These are phyloP conservation scores for Botryotinia narcissicola DNA, from an alignment of 2,329 filamentous ascomycete genomes.

Conservation along the genomic window DNA sequence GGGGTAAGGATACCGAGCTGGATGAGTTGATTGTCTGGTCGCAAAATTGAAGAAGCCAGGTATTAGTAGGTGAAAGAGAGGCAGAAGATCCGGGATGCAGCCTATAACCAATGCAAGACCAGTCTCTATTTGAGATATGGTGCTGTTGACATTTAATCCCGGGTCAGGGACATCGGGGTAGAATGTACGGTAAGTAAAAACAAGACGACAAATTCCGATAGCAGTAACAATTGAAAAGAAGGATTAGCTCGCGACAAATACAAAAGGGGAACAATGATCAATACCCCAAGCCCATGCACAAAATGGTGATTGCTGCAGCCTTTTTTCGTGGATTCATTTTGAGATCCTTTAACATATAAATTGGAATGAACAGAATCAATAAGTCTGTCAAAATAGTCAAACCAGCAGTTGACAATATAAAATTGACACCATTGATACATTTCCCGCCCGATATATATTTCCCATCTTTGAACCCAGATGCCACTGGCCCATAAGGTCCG, in stretches of 20 bases:
- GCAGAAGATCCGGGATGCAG: constrained; percentile 11
- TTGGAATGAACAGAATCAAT: constrained; percentile 27
- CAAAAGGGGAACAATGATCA: not conserved
- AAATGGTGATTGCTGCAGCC: constrained; percentile 20
- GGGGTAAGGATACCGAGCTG: not conserved
- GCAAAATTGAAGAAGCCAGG: not conserved
- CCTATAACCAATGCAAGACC: constrained; percentile 28
- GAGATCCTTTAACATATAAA: constrained; percentile 29
- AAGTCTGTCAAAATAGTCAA: constrained; percentile 29
- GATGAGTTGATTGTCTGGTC: not conserved
- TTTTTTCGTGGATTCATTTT: constrained; percentile 26
- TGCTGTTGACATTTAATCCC: constrained; percentile 26
- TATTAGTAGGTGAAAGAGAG: not conserved
- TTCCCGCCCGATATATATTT: constrained; percentile 23
- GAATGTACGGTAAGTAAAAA: constrained; percentile 21
- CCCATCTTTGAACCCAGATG: constrained; percentile 26
- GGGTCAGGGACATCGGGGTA: constrained; percentile 20
- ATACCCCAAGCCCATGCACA: constrained; percentile 23
- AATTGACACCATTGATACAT: constrained; percentile 26
- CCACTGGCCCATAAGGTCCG: constrained; percentile 5
- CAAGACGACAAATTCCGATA: constrained; percentile 25
- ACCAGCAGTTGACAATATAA: constrained; percentile 26
- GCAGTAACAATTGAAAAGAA: constrained; percentile 24
- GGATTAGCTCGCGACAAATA: not conserved
- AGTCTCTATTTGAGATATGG: constrained; percentile 28